phyloP scores from a whole-genome alignment of 108 stramenopile genomes.

The Cyclotella kingstonii region DNA sequence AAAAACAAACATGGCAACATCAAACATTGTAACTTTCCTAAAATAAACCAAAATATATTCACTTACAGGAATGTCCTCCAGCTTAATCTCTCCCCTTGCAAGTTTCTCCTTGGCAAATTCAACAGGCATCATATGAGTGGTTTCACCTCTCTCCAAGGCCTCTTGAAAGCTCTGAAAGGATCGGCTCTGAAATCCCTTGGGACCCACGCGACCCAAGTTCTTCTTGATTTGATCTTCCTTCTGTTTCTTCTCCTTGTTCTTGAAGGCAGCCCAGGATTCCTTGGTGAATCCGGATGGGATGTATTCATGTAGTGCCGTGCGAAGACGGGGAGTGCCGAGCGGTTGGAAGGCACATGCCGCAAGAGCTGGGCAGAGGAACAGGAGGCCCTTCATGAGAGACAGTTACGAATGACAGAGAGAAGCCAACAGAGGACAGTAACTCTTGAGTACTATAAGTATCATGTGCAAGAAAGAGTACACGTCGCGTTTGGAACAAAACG shows the following conservation, averaged over 20 bases:
- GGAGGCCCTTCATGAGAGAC: too few species aligned
- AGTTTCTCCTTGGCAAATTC: constrained; percentile 62
- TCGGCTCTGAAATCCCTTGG: constrained; percentile 74
- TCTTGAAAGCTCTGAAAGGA: constrained; percentile 81
- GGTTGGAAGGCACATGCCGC: constrained; percentile 20
- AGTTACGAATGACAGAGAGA: too few species aligned
- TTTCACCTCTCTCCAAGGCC: constrained; percentile 74
- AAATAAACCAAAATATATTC: neutral
- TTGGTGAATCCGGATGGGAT: constrained; percentile 80
- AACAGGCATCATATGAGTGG: constrained; percentile 70
- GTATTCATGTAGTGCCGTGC: constrained; percentile 52
- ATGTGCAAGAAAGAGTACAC: too few species aligned
- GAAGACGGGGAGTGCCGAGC: constrained; percentile 3
- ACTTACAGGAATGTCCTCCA: constrained; percentile 65
- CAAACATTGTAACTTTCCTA: neutral
- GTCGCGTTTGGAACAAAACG: too few species aligned
- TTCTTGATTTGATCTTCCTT: constrained; percentile 39
- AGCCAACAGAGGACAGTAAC: too few species aligned
- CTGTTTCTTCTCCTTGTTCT: constrained; percentile 55
- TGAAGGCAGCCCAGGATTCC: constrained; percentile 68
- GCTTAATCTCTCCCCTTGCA: constrained; percentile 60
- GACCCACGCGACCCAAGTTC: constrained; percentile 57
- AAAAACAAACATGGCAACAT: neutral
- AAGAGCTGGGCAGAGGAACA: too few species aligned
- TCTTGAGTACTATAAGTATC: too few species aligned